phyloP scores from a whole-genome alignment of 441 rosid genomes.

The Theobroma grandiflorum region DNA sequence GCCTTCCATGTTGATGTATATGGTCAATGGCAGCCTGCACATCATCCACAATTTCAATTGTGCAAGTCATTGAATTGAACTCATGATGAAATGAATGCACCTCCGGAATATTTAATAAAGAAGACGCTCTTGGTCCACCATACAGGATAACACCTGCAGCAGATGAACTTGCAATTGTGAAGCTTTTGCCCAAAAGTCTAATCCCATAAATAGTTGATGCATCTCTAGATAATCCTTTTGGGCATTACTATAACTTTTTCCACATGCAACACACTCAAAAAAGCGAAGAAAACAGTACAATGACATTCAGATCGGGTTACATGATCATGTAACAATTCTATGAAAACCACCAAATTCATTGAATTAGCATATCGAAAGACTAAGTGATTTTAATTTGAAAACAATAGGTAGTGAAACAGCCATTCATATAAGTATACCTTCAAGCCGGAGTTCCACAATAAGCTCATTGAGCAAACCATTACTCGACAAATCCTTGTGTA shows the following conservation, averaged over 20 bases:
- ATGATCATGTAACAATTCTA: not conserved
- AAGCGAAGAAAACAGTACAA: not conserved
- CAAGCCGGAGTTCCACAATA: slow-evolving; percentile 38
- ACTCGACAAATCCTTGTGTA: slow-evolving; percentile 47
- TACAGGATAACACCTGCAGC: slow-evolving; percentile 59
- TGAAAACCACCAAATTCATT: not conserved
- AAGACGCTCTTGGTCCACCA: slow-evolving; percentile 72
- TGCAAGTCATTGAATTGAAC: slow-evolving; percentile 71
- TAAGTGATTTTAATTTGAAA: not conserved
- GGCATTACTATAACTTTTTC: not conserved
- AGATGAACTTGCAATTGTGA: slow-evolving; percentile 14
- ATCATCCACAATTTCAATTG: slow-evolving; percentile 75
- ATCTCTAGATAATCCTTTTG: slow-evolving; percentile 18
- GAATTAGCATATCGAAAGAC: not conserved
- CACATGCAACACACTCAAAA: not conserved
- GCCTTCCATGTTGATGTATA: slow-evolving; percentile 82
- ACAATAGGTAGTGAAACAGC: slow-evolving; percentile 3
- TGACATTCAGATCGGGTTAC: slow-evolving; percentile 3
- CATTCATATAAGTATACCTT: slow-evolving; percentile 41
- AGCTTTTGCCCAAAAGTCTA: not conserved
- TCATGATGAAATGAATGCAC: slow-evolving; percentile 63
- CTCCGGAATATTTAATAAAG: slow-evolving; percentile 56
- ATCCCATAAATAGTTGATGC: not conserved
- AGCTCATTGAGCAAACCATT: slow-evolving; percentile 36
- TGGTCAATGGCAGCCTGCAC: slow-evolving; percentile 70